These are phyloP conservation scores for Tulasnella sp. DNA, from an alignment of 768 basidiomycete species.

Conservation along the genomic window DNA sequence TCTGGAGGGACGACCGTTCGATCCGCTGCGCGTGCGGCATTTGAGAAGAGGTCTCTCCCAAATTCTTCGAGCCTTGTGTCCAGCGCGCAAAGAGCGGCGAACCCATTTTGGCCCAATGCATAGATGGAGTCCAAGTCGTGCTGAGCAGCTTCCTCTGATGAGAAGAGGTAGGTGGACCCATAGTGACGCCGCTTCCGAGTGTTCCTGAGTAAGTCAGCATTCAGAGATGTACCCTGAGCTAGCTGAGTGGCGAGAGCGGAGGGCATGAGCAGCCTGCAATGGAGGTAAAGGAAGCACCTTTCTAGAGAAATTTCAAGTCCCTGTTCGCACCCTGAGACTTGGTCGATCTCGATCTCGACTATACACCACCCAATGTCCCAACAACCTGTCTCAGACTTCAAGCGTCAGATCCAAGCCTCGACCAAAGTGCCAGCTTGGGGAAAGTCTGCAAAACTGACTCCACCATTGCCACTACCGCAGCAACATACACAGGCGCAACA, in stretches of 20 bases:
- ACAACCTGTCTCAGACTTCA: constrained; percentile 7
- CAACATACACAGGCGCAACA: too few species aligned
- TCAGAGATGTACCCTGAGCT: constrained; percentile 65
- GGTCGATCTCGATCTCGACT: too few species aligned
- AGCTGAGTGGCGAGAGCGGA: constrained; percentile 77
- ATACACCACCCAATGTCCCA: too few species aligned
- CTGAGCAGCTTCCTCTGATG: constrained; percentile 63
- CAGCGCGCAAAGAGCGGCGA: constrained; percentile 56
- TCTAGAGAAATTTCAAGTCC: too few species aligned
- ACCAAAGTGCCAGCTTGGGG: constrained; percentile 13
- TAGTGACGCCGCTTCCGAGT: constrained; percentile 43
- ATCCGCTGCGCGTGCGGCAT: constrained; percentile 61
- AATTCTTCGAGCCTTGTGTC: constrained; percentile 46
- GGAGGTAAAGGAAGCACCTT: too few species aligned
- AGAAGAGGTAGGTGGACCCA: constrained; percentile 79
- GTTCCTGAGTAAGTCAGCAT: constrained; percentile 50
- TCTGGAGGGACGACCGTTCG: constrained; percentile 61
- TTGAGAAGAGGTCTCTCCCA: constrained; percentile 69
- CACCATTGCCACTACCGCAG: not conserved
- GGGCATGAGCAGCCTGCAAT: not conserved
- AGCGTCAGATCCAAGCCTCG: constrained; percentile 4
- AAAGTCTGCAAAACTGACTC: not conserved
- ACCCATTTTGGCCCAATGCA: constrained; percentile 67
- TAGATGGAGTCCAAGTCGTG: constrained; percentile 84
- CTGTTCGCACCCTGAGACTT: too few species aligned